A percentile compares a stretch with the other conserved stretches of the same genome.
phyloP scores from a whole-genome alignment of 805 yeast species.

The Candida jianshihensis region DNA sequence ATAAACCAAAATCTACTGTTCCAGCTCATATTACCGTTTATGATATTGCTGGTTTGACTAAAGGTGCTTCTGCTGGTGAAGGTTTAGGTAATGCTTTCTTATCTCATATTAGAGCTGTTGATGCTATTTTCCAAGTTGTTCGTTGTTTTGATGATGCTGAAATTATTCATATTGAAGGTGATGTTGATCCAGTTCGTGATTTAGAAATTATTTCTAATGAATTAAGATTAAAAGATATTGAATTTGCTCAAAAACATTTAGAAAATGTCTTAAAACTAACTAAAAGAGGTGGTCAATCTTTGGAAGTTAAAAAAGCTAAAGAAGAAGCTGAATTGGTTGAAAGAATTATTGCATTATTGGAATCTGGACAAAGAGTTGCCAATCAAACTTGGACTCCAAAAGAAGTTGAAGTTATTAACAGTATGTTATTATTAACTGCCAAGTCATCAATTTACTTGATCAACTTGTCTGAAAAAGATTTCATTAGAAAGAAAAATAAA shows the following conservation, averaged over 20 bases:
- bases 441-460: conserved; percentile 91
- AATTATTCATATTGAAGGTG: conserved; percentile 94
- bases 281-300: conserved; percentile 81
- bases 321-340: conserved; percentile 75
- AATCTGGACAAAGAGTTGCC: conserved; percentile 83
- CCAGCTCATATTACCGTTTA: conserved; percentile 91
- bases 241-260: conserved; percentile 79
- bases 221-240: conserved; percentile 93
- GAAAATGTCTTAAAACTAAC: conserved; percentile 74
- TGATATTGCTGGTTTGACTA: conserved; percentile 97
- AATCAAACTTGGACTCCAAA: conserved; percentile 82
- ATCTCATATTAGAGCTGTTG: conserved; percentile 94
- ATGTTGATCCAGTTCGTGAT: conserved; percentile 93
- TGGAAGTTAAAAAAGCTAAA: conserved; percentile 84
- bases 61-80: conserved; percentile 95
- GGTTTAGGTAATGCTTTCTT: conserved; percentile 97
- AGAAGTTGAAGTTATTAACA: conserved; percentile 87
- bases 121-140: conserved; percentile 95
- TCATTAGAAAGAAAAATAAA: conserved; percentile 82
- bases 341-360: conserved; percentile 66
- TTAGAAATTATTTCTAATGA: conserved; percentile 87
- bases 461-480: conserved; percentile 86
- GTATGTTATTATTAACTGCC: conserved; percentile 83
- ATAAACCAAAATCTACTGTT: conserved; percentile 77
- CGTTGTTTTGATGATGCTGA: conserved; percentile 98